Base-by-base conservation (phyloP, 2,329 filamentous ascomycete species). In the Dothidotthia symphoricarpi region DNA sequence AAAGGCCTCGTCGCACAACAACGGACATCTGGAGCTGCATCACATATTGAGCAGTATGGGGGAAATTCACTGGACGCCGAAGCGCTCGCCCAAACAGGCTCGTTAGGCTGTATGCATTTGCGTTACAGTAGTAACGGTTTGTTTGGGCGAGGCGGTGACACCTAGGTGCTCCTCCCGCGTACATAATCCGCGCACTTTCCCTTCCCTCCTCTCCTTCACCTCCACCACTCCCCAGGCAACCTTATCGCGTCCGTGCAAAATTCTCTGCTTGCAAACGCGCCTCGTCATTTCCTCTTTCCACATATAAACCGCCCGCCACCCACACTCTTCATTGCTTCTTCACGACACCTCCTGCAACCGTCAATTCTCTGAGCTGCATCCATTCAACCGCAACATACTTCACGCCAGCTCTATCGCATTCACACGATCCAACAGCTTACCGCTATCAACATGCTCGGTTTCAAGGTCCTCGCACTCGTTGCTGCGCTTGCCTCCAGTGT, bases 391-490 rank as follows among this genome's bases (percentile, higher is more conserved):
- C 34, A 51, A 38, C 41, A 45, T 50, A 36, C 34, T 48, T 41
- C 47, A 31, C 16, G 32, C 31, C 43, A 53, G 50, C 51, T 49
- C 49, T 51, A 55, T 36, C 36, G 16, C 34, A 49, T 49, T 37
- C 34, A 38, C 48, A 51, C 49, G 28, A 39, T 30, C 24, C 30
- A 28, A 30, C 43, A 41, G 32, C 34, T 48, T 41, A 49, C 39
- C 35, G 31, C 42, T 41, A 34, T 46, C 51, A 57, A 30, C 36
- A 61, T 60, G 58, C 39, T 57, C 44, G 49, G 43, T 28, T 51
- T 49, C 48, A 61, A 55, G 53, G 7, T 59, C 39, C 34, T 57
- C 31, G 47, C 47, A 27, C 39, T 47, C 36, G 44, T 22, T 29
- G 49, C 51, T 28, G 43, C 47, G 34, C 41, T 60, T 31, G 42